These are phyloP conservation scores for Pisolithus orientalis DNA, from an alignment of 768 basidiomycete genomes.

Conservation along the genomic window DNA sequence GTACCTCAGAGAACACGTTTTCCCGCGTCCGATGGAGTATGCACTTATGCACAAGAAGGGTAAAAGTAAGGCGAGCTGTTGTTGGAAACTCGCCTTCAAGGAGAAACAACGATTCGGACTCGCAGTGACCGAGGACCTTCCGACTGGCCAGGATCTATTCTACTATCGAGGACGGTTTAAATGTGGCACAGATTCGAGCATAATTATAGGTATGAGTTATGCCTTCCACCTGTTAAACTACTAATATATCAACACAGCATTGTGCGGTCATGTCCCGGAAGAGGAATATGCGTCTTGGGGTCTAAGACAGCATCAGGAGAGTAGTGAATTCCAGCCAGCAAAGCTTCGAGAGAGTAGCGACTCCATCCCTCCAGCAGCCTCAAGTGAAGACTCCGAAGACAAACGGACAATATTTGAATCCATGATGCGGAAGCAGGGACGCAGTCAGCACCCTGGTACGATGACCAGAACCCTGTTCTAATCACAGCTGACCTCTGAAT, in stretches of 20 bases:
- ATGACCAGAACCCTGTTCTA: too few species aligned
- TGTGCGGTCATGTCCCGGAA: background rate
- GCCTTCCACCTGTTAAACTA: background rate
- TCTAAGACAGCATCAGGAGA: background rate
- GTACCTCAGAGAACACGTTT: background rate
- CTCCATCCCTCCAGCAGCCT: background rate
- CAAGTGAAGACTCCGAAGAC: too few species aligned
- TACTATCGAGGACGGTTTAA: background rate
- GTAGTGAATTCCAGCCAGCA: too few species aligned
- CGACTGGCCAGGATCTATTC: background rate
- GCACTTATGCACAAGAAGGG: background rate
- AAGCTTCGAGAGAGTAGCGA: too few species aligned
- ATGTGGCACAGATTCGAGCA: background rate
- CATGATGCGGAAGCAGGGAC: background rate
- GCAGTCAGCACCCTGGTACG: too few species aligned
- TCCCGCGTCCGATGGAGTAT: background rate
- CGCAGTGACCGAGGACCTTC: background rate
- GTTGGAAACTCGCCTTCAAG: constrained; percentile 1
- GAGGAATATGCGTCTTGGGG: constrained; percentile 1
- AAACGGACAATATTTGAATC: background rate
- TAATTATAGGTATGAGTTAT: constrained; percentile 1
- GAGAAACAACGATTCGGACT: background rate
- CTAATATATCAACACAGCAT: background rate
- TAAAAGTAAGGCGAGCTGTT: background rate
- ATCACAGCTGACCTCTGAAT: too few species aligned